phyloP scores from a whole-genome alignment of 139 green algal species.

The Chlamydomonas urium region DNA sequence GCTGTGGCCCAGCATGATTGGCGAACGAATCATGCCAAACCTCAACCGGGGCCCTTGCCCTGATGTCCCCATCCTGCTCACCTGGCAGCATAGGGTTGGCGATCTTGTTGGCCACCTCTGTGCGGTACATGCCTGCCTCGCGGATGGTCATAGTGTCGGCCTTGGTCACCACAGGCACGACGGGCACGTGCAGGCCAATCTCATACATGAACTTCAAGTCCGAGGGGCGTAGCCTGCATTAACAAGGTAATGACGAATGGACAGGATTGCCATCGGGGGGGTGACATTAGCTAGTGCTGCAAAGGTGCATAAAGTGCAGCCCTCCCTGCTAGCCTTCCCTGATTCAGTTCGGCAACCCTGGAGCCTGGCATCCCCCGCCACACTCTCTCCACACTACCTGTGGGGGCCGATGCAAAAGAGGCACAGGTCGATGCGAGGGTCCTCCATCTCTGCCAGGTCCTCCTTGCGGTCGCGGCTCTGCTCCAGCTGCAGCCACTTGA shows the following conservation, averaged over 20 bases:
- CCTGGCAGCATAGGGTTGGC: conserved; percentile 45
- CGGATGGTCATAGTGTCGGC: conserved; percentile 74
- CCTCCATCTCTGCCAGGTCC: conserved; percentile 51
- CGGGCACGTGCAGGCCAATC: conserved; percentile 56
- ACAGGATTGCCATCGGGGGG: no score
- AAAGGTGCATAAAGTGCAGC: no score
- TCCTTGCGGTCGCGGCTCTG: conserved; percentile 37
- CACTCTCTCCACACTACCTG: no score
- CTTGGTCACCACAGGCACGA: conserved; percentile 73
- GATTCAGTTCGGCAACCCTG: no score
- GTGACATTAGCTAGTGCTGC: no score
- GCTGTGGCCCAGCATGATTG: no score
- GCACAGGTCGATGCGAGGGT: conserved; percentile 69
- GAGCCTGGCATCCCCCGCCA: no score
- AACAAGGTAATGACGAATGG: no score
- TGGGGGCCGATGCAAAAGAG: conserved; percentile 74
- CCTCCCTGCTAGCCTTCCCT: no score
- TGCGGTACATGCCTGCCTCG: conserved; percentile 51
- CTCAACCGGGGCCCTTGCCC: no score
- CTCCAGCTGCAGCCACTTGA: conserved; percentile 66
- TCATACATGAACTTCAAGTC: conserved; percentile 70
- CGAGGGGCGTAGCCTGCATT: conserved; percentile 52
- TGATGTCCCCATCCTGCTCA: no score
- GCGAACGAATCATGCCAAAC: no score
- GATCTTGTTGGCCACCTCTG: conserved; percentile 60